These are phyloP conservation scores for Trichoderma pleuroti DNA, from an alignment of 2,329 filamentous ascomycete genomes.

Conservation along the genomic window DNA sequence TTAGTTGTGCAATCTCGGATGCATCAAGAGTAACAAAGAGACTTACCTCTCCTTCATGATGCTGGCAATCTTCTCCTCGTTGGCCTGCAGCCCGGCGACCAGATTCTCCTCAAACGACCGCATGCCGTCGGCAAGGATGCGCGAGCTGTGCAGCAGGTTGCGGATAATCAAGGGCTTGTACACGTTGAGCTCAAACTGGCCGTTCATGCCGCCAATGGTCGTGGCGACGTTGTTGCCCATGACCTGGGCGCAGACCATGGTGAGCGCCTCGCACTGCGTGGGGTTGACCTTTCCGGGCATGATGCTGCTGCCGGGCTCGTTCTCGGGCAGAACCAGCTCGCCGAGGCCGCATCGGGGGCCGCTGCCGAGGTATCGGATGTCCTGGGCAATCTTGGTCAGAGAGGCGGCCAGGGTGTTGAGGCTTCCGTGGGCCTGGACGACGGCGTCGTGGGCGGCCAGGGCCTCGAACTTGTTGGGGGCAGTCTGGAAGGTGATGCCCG, in stretches of 20 bases:
- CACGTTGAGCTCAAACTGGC: slow-evolving; percentile 98
- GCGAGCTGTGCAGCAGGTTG: slow-evolving; percentile 88
- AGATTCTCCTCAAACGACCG: slow-evolving; percentile 92
- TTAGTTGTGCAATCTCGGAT: background rate
- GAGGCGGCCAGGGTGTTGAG: slow-evolving; percentile 90
- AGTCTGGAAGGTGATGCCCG: slow-evolving; percentile 88
- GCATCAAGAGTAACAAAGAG: slow-evolving; percentile 1
- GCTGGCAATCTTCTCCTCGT: slow-evolving; percentile 85
- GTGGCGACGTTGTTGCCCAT: slow-evolving; percentile 95
- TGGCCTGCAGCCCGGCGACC: slow-evolving; percentile 80
- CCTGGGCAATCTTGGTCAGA: slow-evolving; percentile 97
- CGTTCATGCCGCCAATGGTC: slow-evolving; percentile 93
- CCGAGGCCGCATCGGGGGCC: slow-evolving; percentile 94
- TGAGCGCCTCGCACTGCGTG: slow-evolving; percentile 95
- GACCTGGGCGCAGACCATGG: slow-evolving; percentile 96
- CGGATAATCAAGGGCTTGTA: slow-evolving; percentile 97
- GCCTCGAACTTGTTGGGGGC: slow-evolving; percentile 99
- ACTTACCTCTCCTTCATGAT: slow-evolving; percentile 92
- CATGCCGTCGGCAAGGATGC: slow-evolving; percentile 90
- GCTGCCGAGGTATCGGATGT: slow-evolving; percentile 94
- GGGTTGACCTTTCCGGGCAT: slow-evolving; percentile 99
- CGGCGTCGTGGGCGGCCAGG: slow-evolving; percentile 89
- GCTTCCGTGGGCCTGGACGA: slow-evolving; percentile 89
- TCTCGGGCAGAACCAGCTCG: slow-evolving; percentile 90
- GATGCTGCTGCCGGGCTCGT: slow-evolving; percentile 95